phyloP scores from a whole-genome alignment of 2,329 filamentous ascomycete genomes.

The Pseudogymnoascus sp. region DNA sequence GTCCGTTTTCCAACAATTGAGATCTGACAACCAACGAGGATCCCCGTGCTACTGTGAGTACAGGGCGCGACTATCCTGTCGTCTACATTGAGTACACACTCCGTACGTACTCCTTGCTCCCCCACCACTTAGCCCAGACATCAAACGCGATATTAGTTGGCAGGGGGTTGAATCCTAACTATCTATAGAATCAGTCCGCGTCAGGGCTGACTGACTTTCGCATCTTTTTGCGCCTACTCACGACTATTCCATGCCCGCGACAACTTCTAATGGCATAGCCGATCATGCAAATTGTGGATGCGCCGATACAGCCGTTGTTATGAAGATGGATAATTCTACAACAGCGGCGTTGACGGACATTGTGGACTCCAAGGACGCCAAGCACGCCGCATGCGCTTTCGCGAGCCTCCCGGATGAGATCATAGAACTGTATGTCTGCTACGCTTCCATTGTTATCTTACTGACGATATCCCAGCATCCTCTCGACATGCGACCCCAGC shows the following conservation, averaged over 20 bases:
- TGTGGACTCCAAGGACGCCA: not conserved
- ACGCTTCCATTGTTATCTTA: constrained; percentile 14
- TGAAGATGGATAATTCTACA: not conserved
- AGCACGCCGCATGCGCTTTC: constrained; percentile 36
- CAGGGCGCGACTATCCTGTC: not conserved
- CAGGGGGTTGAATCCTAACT: constrained; percentile 7
- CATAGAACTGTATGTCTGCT: constrained; percentile 55
- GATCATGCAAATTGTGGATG: not conserved
- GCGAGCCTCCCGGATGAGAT: constrained; percentile 60
- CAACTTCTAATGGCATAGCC: not conserved
- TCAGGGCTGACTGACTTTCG: not conserved
- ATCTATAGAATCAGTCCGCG: constrained; percentile 3
- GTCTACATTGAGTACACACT: not conserved
- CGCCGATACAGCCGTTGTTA: not conserved
- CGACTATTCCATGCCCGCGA: not conserved
- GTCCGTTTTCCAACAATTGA: constrained; percentile 1
- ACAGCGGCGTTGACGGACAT: not conserved
- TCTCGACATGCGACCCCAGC: constrained; percentile 37
- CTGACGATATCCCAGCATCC: constrained; percentile 10
- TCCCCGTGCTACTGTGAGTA: not conserved
- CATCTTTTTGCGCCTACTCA: not conserved
- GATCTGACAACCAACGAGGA: constrained; percentile 9
- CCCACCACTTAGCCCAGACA: constrained; percentile 3
- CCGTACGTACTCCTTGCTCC: not conserved
- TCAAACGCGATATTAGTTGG: not conserved